Evolutionary conservation across 352 stramenopile species (phyloP), one percentile per base, ranked within the genome.

Genomic region (Blastocystis sp.): DNA sequence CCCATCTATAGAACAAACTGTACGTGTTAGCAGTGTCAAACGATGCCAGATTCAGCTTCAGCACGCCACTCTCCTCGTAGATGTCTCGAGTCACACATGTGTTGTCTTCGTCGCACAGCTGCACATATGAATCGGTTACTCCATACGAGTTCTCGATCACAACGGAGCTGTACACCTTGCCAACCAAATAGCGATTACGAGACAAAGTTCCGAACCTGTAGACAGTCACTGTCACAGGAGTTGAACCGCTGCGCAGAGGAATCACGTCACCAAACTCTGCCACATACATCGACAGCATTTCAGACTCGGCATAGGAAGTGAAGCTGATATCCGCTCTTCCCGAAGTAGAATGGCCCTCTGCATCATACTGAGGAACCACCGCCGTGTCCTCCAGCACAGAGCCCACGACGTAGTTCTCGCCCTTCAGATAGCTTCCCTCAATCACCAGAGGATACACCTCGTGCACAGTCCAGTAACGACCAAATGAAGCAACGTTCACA

Each of bases 1-100:
- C 43, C 43, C 59, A 85, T 50, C 53, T 85, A 55, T 85, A 85
- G 73, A 53, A 65, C 34, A 85, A 26, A 8, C 26, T n/a, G 50
- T 85, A 85, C 20, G 26, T 45, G 1, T 8, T 45, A 0, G 73
- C 73, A 30, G 30, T 41, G 34, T 6, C 18, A 20, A 85, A 30
- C 47, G 9, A 20, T 37, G 53, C 73, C 20, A 85, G 47, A 34
- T 85, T 68, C 73, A 85, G 26, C 39, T 68, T 69, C 73, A 85
- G 39, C 73, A 69, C 30, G 6, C n/a, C 47, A 2, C 41, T n/a
- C 50, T 68, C 50, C 18, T 30, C 47, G 45, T 69, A 50, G 50
- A 85, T 85, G 26, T 65, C 54, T 11, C 8, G 16, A 13, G 30
- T 30, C 45, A 54, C 50, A 34, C 73, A 68, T n/a, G 2, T n/a